Conservation (phyloP, 495 filamentous ascomycete genomes). For the Aspergillus cavernicola region DNA sequence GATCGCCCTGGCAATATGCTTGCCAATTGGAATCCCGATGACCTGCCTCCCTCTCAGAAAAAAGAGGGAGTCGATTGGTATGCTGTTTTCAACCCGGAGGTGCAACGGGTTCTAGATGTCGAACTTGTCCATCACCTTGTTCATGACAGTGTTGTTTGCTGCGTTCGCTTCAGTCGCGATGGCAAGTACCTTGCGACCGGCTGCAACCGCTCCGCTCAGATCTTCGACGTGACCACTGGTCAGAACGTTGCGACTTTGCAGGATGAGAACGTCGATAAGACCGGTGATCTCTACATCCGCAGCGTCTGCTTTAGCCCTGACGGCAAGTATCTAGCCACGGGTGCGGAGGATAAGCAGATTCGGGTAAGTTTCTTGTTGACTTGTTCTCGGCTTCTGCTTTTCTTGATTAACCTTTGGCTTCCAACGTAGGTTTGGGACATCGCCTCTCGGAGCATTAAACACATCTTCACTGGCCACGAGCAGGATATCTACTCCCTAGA, state of each 20-base stretch:
- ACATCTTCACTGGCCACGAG: constrained; percentile 81
- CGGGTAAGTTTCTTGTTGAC: constrained; percentile 54
- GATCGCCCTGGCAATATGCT: constrained; percentile 68
- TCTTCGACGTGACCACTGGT: constrained; percentile 79
- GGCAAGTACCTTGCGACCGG: constrained; percentile 87
- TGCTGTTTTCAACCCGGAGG: constrained; percentile 81
- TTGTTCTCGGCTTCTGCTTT: background rate
- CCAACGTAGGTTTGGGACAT: constrained; percentile 83
- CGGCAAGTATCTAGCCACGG: constrained; percentile 82
- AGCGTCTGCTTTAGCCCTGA: constrained; percentile 94
- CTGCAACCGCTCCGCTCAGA: constrained; percentile 85
- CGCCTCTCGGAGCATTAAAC: constrained; percentile 64
- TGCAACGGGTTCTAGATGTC: constrained; percentile 79
- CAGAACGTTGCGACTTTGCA: constrained; percentile 78
- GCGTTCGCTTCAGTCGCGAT: constrained; percentile 84
- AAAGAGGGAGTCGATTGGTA: constrained; percentile 84
- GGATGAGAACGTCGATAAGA: constrained; percentile 78
- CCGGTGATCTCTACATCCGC: constrained; percentile 83
- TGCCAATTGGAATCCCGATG: constrained; percentile 82
- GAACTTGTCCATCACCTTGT: constrained; percentile 81
- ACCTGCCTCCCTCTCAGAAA: constrained; percentile 76
- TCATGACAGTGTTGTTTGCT: constrained; percentile 88
- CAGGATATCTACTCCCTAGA: constrained; percentile 94
- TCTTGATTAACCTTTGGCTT: constrained; percentile 3
- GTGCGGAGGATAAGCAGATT: constrained; percentile 89